These are phyloP conservation scores for Cryptosporidium ryanae DNA, from an alignment of 169 alveolate species.

Conservation along the genomic window DNA sequence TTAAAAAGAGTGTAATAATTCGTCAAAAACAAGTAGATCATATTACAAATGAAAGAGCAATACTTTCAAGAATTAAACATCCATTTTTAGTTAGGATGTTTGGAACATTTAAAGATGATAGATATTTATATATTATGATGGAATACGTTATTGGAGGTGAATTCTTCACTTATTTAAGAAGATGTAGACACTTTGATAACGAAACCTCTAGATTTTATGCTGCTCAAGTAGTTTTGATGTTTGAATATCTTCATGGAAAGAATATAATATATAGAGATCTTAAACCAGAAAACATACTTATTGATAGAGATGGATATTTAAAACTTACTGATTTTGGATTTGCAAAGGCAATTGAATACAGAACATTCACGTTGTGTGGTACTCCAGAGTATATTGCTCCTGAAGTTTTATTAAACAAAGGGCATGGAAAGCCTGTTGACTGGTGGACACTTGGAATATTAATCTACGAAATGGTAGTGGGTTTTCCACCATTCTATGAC, in stretches of 20 bases:
- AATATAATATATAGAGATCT: conserved; percentile 94
- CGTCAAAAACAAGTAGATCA: conserved; percentile 92
- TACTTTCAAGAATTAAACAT: conserved; percentile 90
- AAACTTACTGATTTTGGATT: conserved; percentile 99
- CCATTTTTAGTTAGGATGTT: conserved; percentile 94
- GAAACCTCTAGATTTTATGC: conserved; percentile 95
- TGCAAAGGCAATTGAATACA: conserved; percentile 96
- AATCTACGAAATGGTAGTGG: conserved; percentile 97
- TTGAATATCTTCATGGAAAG: conserved; percentile 94
- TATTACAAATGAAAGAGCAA: conserved; percentile 93
- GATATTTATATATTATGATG: conserved; percentile 80
- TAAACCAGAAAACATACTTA: conserved; percentile 96
- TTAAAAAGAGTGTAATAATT: conserved; percentile 84
- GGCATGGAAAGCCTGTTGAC: conserved; percentile 97
- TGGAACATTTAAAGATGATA: conserved; percentile 82
- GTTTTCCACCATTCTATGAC: conserved; percentile 97
- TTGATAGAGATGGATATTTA: conserved; percentile 96
- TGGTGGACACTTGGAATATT: conserved; percentile 99
- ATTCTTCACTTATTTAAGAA: conserved; percentile 91
- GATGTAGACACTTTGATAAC: conserved; percentile 91
- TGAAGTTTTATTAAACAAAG: conserved; percentile 95
- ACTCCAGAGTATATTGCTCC: conserved; percentile 99
- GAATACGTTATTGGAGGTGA: conserved; percentile 97
- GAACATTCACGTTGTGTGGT: conserved; percentile 99
- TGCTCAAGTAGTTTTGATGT: conserved; percentile 93